Evolutionary conservation across 257 asterid species (phyloP), one percentile per base, ranked within the genome.

Genomic region (Capsicum chinense): DNA sequence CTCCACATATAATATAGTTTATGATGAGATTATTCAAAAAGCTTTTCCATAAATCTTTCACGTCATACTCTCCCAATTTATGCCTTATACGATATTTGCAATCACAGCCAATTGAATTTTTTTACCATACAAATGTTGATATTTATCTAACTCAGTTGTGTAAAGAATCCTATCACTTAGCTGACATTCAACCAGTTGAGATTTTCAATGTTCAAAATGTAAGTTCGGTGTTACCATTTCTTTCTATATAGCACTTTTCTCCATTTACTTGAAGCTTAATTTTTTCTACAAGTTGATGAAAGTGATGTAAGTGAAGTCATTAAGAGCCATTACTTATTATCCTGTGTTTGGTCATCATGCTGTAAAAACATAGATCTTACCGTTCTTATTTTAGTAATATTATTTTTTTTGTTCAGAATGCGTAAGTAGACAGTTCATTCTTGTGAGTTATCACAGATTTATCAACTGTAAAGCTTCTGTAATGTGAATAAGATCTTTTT

Each of bases 101-200:
- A 4, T 4, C 42, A 39, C 5, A 39, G 42, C 3, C 42, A 39
- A 39, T 39, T 39, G 5, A 39, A 39, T 39, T 39, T 2, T 4
- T 39, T 2, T 2, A 39, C 3, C 42, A 39, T 39, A 39, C 42
- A 39, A 4, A 39, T 39, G 42, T 39, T 39, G 5, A 39, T 39
- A 39, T 39, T 26, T 26, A 26, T 26, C 33, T 26, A 26, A 26
- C 33, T 26, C 33, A 26, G 33, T 26, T 26, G 33, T 26, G 33
- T 26, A 26, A 26, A 26, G 33, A 26, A 26, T 26, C 33, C 33
- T 26, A 26, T 26, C 33, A 98, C 83, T 85, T 95, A 80, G 98
- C 99, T n/a, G 99, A 98, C 66, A 95, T 95, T 84, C 99, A 95
- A 85, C 98, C 96, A 6, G 94, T 94, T 71, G 92, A 92, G 54